Evolutionary conservation across 192 early-diverging fungal genomes (phyloP).

Genomic region (Paraglomus occultum): DNA sequence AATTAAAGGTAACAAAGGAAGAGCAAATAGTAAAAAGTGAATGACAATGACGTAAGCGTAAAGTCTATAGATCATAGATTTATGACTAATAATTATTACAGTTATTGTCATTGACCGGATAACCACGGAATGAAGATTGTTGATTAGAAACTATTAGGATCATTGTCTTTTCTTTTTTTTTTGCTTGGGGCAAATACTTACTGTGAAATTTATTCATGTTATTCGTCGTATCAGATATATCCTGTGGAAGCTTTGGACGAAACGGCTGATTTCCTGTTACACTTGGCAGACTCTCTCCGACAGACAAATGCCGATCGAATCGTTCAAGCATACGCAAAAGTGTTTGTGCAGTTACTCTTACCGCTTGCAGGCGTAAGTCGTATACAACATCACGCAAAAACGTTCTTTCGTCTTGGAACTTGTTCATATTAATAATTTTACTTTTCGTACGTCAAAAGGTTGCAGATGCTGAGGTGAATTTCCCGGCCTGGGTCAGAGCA

Average conservation of each 20-base stretch:
- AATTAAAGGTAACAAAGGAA: conserved; percentile 64
- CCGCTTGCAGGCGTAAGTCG: conserved; percentile 73
- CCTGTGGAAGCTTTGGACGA: conserved; percentile 92
- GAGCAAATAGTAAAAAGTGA: neutral
- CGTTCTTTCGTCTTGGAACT: neutral
- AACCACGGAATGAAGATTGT: neutral
- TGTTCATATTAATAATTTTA: conserved; percentile 25
- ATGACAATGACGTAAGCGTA: neutral
- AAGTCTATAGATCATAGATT: neutral
- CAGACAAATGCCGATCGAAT: conserved; percentile 74
- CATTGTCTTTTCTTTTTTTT: neutral
- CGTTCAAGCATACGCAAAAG: conserved; percentile 87
- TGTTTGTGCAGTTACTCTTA: conserved; percentile 89
- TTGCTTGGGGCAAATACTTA: conserved; percentile 2
- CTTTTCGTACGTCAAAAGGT: conserved; percentile 48
- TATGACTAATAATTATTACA: neutral
- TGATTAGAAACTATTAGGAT: too few relatives aligned
- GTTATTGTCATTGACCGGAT: neutral
- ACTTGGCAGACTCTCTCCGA: conserved; percentile 86
- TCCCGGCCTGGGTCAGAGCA: conserved; percentile 90
- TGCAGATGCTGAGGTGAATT: conserved; percentile 90
- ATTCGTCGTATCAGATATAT: conserved; percentile 62
- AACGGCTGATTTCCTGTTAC: conserved; percentile 90
- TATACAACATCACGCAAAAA: neutral
- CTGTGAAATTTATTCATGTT: neutral